Conservation (phyloP, 352 stramenopile species). For the Globisporangium okanoganense region DNA sequence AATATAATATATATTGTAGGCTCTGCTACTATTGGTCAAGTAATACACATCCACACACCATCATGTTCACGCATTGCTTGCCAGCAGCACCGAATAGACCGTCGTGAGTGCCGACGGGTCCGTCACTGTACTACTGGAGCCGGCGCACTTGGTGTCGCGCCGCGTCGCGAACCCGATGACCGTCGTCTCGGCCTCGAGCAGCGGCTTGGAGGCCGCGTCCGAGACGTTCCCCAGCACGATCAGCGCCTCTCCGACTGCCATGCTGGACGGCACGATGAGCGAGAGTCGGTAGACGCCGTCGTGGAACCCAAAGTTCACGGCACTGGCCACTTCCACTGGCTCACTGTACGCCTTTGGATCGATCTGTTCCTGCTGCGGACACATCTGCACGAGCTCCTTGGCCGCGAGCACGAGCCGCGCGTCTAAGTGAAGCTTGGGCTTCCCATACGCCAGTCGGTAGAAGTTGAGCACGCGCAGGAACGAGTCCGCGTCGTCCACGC, state of each 20-base stretch:
- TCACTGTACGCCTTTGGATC: not conserved
- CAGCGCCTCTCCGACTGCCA: conserved; percentile 19
- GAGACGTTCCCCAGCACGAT: conserved; percentile 25
- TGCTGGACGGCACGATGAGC: conserved; percentile 15
- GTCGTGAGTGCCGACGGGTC: not conserved
- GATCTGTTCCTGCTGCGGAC: conserved; percentile 13
- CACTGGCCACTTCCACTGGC: not conserved
- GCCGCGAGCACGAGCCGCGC: conserved; percentile 27
- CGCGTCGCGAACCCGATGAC: conserved; percentile 25
- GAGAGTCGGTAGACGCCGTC: conserved; percentile 19
- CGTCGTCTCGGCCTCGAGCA: conserved; percentile 23
- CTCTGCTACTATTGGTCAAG: too few relatives aligned
- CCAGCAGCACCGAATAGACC: conserved; percentile 6
- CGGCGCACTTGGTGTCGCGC: conserved; percentile 12
- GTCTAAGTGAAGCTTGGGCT: conserved; percentile 24
- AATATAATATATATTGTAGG: not conserved
- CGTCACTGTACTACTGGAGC: not conserved
- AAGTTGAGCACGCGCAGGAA: conserved; percentile 29
- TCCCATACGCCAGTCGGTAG: conserved; percentile 19
- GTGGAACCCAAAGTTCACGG: conserved; percentile 8
- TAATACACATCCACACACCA: too few relatives aligned
- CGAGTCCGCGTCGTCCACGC: conserved; percentile 22
- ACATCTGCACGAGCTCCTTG: conserved; percentile 24
- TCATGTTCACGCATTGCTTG: not conserved
- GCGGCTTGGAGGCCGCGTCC: conserved; percentile 14